phyloP scores from a whole-genome alignment of 1,284 basidiomycete genomes.

The Ceratobasidium sp. region DNA sequence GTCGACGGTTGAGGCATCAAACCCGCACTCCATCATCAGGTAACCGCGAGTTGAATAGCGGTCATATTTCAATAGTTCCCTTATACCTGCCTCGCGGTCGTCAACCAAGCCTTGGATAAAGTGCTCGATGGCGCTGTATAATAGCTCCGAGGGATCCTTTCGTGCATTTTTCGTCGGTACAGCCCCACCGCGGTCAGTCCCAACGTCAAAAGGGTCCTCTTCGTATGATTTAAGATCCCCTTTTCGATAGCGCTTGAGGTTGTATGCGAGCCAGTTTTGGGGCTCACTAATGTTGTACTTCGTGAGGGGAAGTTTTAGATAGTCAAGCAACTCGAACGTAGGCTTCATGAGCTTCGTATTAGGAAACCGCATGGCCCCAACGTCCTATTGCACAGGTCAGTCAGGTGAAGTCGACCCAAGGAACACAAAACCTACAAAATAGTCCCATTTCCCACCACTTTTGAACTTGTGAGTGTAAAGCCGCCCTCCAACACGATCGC shows the following conservation, averaged over 20 bases:
- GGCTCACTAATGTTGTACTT: not conserved
- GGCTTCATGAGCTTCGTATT: constrained; percentile 47
- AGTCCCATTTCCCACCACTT: not conserved
- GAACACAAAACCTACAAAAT: not conserved
- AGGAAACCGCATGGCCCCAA: constrained; percentile 51
- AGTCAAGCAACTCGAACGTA: constrained; percentile 44
- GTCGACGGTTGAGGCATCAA: not conserved
- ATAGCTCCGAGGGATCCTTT: not conserved
- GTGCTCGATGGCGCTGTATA: not conserved
- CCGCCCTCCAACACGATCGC: not conserved
- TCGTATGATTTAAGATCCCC: not conserved
- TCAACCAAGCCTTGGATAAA: not conserved
- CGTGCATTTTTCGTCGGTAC: not conserved
- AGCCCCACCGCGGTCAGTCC: not conserved
- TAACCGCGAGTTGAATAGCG: constrained; percentile 6
- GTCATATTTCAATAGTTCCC: not conserved
- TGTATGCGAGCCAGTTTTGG: not conserved
- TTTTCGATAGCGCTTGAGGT: not conserved
- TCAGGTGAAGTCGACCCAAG: not conserved
- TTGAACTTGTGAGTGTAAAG: constrained; percentile 8
- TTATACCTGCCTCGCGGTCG: not conserved
- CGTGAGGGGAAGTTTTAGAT: not conserved
- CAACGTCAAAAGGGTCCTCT: not conserved
- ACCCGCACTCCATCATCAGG: not conserved
- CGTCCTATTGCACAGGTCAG: constrained; percentile 41